A percentile compares a stretch with the other conserved stretches of the same genome.
These are phyloP conservation scores for Mucor piriformis DNA, from an alignment of 371 early-diverging fungal species.

Conservation along the genomic window DNA sequence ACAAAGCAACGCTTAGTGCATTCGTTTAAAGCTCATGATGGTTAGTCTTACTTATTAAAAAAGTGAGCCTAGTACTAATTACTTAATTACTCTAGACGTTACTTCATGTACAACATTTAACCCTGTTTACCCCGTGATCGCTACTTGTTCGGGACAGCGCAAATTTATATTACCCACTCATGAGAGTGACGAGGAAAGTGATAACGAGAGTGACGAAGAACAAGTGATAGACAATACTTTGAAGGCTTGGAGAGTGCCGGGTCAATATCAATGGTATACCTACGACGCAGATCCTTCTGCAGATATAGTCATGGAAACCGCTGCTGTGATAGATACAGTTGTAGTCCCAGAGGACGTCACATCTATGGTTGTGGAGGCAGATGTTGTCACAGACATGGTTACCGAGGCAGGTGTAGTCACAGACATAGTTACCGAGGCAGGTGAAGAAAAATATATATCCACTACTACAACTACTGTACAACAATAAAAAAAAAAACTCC, in stretches of 20 bases:
- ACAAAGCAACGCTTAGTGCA: constrained; percentile 8
- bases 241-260: constrained; percentile 50
- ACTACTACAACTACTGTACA: too few relatives aligned
- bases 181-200: constrained; percentile 1
- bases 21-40: constrained; percentile 24
- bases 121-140: constrained; percentile 61
- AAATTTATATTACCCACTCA: constrained; percentile 39
- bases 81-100: too few relatives aligned
- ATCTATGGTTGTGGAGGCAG: not conserved
- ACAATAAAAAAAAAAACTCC: not conserved
- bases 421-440: too few relatives aligned
- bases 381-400: not conserved
- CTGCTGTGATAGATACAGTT: not conserved
- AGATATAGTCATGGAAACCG: not conserved
- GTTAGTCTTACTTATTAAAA: constrained; percentile 14
- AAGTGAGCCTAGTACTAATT: too few relatives aligned
- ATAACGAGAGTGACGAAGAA: constrained; percentile 5
- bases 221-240: constrained; percentile 49
- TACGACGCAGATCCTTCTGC: not conserved
- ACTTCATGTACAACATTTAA: constrained; percentile 59
- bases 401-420: too few relatives aligned
- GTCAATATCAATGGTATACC: constrained; percentile 46
- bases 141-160: constrained; percentile 69
- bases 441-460: too few relatives aligned
- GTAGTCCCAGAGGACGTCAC: too few relatives aligned